Evolutionary conservation across 1,284 basidiomycete genomes (phyloP).

Genomic region (Apiotrichum siamense): DNA sequence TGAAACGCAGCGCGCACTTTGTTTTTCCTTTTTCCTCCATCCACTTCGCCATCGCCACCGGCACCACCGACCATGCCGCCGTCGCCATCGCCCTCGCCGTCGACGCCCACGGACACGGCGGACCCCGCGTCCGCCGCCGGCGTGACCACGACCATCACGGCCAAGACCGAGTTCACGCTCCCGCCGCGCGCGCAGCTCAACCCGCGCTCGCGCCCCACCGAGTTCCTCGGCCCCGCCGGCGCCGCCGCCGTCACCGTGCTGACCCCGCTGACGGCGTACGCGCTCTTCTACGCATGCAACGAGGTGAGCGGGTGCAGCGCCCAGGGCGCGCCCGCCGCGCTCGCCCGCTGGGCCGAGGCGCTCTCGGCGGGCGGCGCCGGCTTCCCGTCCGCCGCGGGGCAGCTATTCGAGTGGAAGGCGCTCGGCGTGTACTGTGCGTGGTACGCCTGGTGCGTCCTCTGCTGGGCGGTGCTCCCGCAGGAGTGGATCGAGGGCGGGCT

Average conservation of each 20-base stretch:
- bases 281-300: slow-evolving; percentile 79
- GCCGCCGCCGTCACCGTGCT: slow-evolving; percentile 65
- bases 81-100: slow-evolving; percentile 18
- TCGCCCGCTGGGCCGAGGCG: slow-evolving; percentile 13
- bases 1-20: too few species aligned
- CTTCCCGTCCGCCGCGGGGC: slow-evolving; percentile 36
- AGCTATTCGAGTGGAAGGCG: slow-evolving; percentile 75
- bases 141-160: slow-evolving; percentile 41
- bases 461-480: slow-evolving; percentile 82
- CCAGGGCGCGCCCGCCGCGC: slow-evolving; percentile 20
- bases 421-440: slow-evolving; percentile 72
- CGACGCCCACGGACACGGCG: slow-evolving; percentile 42
- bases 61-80: not conserved
- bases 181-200: slow-evolving; percentile 45
- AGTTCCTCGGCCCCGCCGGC: slow-evolving; percentile 81
- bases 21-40: too few species aligned
- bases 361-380: too few species aligned
- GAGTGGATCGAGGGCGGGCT: slow-evolving; percentile 73
- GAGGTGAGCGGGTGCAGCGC: slow-evolving; percentile 63
- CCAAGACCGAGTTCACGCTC: slow-evolving; percentile 39
- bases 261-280: slow-evolving; percentile 70
- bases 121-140: slow-evolving; percentile 29
- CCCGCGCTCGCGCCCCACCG: slow-evolving; percentile 56
- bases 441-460: slow-evolving; percentile 79
- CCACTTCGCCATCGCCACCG: too few species aligned